These are phyloP conservation scores for Neohortaea acidophila DNA, from an alignment of 495 filamentous ascomycete genomes.

Conservation along the genomic window DNA sequence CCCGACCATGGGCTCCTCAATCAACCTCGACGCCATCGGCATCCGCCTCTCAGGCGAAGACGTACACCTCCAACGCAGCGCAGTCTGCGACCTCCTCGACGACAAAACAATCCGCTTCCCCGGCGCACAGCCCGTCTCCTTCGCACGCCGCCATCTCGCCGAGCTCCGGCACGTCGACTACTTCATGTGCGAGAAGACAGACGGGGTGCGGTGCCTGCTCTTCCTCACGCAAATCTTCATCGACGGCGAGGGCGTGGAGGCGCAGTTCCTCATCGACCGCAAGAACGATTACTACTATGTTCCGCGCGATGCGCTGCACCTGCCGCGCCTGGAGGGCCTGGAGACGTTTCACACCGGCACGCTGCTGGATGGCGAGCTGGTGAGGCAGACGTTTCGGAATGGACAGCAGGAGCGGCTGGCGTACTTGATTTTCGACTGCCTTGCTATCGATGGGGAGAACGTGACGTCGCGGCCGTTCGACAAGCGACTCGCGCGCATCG, in stretches of 20 bases:
- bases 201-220: constrained; percentile 86
- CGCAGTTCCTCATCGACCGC: constrained; percentile 81
- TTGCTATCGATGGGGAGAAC: constrained; percentile 61
- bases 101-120: constrained; percentile 57
- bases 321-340: constrained; percentile 37
- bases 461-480: constrained; percentile 68
- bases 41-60: constrained; percentile 2
- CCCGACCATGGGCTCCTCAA: background rate
- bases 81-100: constrained; percentile 62
- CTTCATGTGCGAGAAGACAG: constrained; percentile 96
- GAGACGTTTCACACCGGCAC: constrained; percentile 59
- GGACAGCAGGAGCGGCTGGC: constrained; percentile 47
- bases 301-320: constrained; percentile 47
- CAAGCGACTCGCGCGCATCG: constrained; percentile 77
- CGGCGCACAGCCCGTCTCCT: constrained; percentile 89
- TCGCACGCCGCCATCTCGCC: constrained; percentile 57
- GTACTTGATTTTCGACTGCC: constrained; percentile 85
- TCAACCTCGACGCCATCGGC: constrained; percentile 2
- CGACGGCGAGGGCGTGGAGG: constrained; percentile 31
- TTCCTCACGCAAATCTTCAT: constrained; percentile 50
- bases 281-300: constrained; percentile 90
- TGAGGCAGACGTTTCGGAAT: constrained; percentile 55
- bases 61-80: constrained; percentile 30
- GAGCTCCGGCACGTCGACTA: constrained; percentile 76
- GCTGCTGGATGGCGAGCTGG: constrained; percentile 83